These are phyloP conservation scores for Chaetomiaceae sp. DNA, from an alignment of 2,329 filamentous ascomycete genomes.

Conservation along the genomic window DNA sequence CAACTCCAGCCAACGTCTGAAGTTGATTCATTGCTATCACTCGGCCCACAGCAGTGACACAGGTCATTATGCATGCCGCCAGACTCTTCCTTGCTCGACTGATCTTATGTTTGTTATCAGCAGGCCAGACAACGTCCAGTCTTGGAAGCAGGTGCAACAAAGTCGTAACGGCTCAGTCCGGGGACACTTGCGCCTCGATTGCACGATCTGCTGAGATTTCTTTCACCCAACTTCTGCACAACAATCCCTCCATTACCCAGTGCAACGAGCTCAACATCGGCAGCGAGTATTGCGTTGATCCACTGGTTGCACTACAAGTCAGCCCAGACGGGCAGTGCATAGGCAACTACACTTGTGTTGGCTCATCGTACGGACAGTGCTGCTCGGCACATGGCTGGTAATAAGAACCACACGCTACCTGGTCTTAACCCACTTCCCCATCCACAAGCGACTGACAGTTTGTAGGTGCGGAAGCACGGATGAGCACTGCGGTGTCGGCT, in stretches of 20 bases:
- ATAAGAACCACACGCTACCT: background rate
- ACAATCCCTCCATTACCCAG: conserved; percentile 11
- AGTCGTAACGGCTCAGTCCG: conserved; percentile 11
- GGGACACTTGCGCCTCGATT: conserved; percentile 23
- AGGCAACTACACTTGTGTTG: conserved; percentile 10
- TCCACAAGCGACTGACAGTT: background rate
- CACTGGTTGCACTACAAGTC: background rate
- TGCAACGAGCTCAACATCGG: conserved; percentile 9
- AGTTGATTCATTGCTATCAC: too few relatives aligned
- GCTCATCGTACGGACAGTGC: conserved; percentile 19
- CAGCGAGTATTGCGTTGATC: conserved; percentile 14
- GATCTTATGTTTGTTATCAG: background rate
- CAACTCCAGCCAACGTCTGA: too few relatives aligned
- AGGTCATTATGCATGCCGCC: too few relatives aligned
- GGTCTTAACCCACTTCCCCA: background rate
- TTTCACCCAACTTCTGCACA: conserved; percentile 17
- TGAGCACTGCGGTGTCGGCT: conserved; percentile 20
- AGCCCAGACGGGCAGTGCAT: conserved; percentile 17
- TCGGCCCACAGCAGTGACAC: too few relatives aligned
- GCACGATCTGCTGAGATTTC: conserved; percentile 18
- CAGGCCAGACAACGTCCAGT: background rate
- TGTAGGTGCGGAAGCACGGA: conserved; percentile 19
- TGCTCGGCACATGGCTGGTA: conserved; percentile 21
- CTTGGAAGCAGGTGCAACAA: background rate
- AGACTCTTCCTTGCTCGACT: background rate